These are phyloP conservation scores for Taiozyma sp. DNA, from an alignment of 1,139 yeast genomes.

Conservation along the genomic window DNA sequence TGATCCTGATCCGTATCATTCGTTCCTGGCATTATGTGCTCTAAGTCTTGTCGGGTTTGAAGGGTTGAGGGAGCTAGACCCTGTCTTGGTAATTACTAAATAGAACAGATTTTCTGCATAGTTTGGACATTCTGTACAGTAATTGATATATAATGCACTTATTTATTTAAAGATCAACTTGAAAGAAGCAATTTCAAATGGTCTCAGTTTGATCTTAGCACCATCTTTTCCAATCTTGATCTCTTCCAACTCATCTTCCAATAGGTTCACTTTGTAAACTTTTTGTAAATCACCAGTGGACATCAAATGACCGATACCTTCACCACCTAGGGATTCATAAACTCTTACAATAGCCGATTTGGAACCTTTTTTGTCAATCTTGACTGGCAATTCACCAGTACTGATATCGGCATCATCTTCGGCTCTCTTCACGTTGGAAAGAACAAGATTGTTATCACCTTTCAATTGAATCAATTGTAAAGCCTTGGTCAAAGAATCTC, in stretches of 20 bases:
- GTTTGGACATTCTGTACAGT: background rate
- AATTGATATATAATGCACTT: background rate
- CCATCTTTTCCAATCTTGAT: conserved; percentile 21
- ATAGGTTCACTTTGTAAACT: conserved; percentile 57
- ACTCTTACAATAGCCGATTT: conserved; percentile 64
- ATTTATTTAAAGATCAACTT: conserved; percentile 11
- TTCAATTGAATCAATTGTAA: background rate
- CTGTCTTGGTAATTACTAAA: conserved; percentile 13
- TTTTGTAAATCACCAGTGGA: conserved; percentile 35
- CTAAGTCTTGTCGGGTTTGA: conserved; percentile 36
- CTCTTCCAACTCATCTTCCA: conserved; percentile 58
- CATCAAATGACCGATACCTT: conserved; percentile 44
- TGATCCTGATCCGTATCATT: conserved; percentile 70
- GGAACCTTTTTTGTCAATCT: conserved; percentile 26
- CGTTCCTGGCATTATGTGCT: conserved; percentile 56
- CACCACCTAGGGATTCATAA: conserved; percentile 86
- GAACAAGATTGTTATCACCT: conserved; percentile 40
- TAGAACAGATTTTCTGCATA: background rate
- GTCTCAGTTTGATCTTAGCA: conserved; percentile 47
- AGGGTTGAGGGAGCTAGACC: conserved; percentile 20
- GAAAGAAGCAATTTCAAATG: conserved; percentile 64
- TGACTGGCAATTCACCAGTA: conserved; percentile 34
- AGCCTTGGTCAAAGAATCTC: background rate
- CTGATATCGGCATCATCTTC: conserved; percentile 58
- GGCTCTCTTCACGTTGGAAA: conserved; percentile 80